Conservation (phyloP, 176 grass and related monocot genomes). For the Carex myosuroides region DNA sequence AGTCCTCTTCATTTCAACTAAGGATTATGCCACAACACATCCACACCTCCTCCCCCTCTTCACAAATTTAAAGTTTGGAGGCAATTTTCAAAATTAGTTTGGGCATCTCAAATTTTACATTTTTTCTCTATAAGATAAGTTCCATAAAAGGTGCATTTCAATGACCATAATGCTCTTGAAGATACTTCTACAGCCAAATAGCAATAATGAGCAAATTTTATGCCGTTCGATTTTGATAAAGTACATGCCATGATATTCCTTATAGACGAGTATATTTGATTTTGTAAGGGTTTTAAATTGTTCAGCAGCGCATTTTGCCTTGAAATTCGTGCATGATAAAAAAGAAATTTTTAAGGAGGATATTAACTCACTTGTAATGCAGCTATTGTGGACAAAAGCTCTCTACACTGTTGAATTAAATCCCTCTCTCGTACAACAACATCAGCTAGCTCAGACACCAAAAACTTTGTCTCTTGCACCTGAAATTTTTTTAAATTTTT, state of each 20-base stretch:
- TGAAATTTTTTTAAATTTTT: conserved; percentile 17
- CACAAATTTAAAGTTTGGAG: too few species aligned
- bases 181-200: not conserved
- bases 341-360: not conserved
- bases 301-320: not conserved
- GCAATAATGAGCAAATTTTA: not conserved
- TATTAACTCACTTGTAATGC: conserved; percentile 55
- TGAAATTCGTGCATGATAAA: not conserved
- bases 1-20: too few species aligned
- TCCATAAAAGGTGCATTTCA: not conserved
- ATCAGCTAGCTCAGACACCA: conserved; percentile 41
- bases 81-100: too few species aligned
- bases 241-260: not conserved
- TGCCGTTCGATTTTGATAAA: not conserved
- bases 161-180: not conserved
- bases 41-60: too few species aligned
- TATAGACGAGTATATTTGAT: not conserved
- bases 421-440: conserved; percentile 34
- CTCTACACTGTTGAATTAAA: conserved; percentile 44
- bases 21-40: too few species aligned
- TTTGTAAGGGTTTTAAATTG: not conserved
- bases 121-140: not conserved
- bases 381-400: conserved; percentile 49
- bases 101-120: not conserved
- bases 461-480: conserved; percentile 36